Percentiles rank a stretch among this genome's conserved stretches.
phyloP scores from a whole-genome alignment of 192 early-diverging fungal genomes.

The Kickxella alabastrina region DNA sequence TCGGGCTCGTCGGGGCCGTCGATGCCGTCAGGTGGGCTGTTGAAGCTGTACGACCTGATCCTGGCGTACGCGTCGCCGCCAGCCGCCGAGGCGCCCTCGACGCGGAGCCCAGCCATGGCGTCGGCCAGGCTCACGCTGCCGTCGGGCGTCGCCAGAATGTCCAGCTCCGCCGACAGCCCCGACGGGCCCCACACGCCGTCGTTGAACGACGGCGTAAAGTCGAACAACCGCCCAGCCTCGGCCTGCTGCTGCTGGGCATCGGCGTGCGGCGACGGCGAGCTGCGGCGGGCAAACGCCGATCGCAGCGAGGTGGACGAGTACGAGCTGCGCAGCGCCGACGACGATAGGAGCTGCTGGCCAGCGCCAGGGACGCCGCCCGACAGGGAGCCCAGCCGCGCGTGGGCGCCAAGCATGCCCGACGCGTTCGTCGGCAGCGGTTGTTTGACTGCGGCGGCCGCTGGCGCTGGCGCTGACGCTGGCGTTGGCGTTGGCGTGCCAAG shows the following conservation, averaged over 20 bases:
- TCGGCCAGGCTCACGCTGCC: conserved; percentile 12
- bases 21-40: conserved; percentile 33
- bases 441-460: neutral
- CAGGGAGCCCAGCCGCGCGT: conserved; percentile 35
- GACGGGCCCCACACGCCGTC: conserved; percentile 50
- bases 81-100: neutral
- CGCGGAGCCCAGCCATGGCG: neutral
- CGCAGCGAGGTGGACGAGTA: conserved; percentile 49
- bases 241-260: neutral
- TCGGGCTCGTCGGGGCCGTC: conserved; percentile 28
- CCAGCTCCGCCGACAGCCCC: conserved; percentile 42
- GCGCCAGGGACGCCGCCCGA: conserved; percentile 10
- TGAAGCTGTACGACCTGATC: conserved; percentile 52
- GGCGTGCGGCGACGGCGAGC: conserved; percentile 18
- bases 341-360: conserved; percentile 12
- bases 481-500: neutral
- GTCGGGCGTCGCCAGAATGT: conserved; percentile 19
- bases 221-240: conserved; percentile 1
- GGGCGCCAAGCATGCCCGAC: conserved; percentile 40
- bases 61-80: conserved; percentile 20
- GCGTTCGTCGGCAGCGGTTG: conserved; percentile 26
- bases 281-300: conserved; percentile 38
- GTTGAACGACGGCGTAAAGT: conserved; percentile 18
- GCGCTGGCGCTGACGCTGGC: neutral
- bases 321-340: conserved; percentile 49